A percentile compares a stretch with the other conserved stretches of the same genome.
Conservation (phyloP, 2,329 filamentous ascomycete species). For the Stachybotrys chartarum region DNA sequence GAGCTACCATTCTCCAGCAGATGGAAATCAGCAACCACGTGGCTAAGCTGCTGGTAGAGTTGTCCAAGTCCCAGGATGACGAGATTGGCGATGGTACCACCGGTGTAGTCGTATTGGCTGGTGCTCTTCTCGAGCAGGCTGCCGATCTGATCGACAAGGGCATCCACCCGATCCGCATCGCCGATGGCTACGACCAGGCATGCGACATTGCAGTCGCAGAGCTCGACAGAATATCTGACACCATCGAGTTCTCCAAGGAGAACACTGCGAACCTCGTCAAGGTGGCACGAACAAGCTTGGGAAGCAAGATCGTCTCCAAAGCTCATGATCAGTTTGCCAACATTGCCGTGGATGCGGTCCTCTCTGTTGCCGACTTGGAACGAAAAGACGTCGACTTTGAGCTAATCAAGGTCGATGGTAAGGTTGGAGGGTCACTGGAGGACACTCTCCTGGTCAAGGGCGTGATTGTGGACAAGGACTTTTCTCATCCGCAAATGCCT, state of each 20-base stretch:
- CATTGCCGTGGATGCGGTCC: slow-evolving; percentile 93
- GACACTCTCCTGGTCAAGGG: slow-evolving; percentile 94
- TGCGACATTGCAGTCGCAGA: slow-evolving; percentile 94
- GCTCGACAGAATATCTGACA: slow-evolving; percentile 88
- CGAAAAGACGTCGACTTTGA: slow-evolving; percentile 98
- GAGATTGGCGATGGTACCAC: slow-evolving; percentile 99
- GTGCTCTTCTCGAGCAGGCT: slow-evolving; percentile 90
- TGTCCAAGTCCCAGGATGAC: slow-evolving; percentile 97
- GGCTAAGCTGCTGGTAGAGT: slow-evolving; percentile 90
- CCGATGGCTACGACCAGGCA: slow-evolving; percentile 94
- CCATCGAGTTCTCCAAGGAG: slow-evolving; percentile 74
- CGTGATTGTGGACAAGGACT: slow-evolving; percentile 99
- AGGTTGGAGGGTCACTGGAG: slow-evolving; percentile 89
- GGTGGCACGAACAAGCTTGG: slow-evolving; percentile 91
- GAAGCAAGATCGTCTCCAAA: slow-evolving; percentile 99
- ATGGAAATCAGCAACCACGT: slow-evolving; percentile 99
- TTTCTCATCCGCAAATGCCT: slow-evolving; percentile 98
- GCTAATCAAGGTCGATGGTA: slow-evolving; percentile 98
- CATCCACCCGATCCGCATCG: slow-evolving; percentile 97
- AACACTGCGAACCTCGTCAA: slow-evolving; percentile 83
- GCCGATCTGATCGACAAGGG: slow-evolving; percentile 99
- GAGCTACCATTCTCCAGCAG: slow-evolving; percentile 92
- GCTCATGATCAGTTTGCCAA: slow-evolving; percentile 97
- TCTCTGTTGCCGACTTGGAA: slow-evolving; percentile 92
- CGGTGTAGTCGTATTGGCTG: slow-evolving; percentile 91